Evolutionary conservation across 140 eudicot genomes (phyloP).

Genomic region (Flaveria floridana): DNA sequence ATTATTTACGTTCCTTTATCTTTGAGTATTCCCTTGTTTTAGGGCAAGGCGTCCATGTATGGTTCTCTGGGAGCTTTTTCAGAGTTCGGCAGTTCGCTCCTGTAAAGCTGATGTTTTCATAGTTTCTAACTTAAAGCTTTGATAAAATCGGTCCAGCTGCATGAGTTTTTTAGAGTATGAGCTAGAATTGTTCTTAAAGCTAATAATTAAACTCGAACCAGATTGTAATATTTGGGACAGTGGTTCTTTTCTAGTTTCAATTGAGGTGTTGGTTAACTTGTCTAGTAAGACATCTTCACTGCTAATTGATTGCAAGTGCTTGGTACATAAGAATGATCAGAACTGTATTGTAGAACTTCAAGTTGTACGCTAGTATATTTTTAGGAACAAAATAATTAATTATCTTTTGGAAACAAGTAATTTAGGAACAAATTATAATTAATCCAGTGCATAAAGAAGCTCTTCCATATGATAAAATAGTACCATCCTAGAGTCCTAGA

Average conservation of each 20-base stretch:
- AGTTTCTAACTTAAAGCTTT: neutral
- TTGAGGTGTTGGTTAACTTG: neutral
- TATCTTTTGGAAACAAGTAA: neutral
- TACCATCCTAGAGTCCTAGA: slow-evolving; percentile 9
- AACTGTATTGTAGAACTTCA: neutral
- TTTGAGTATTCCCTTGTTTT: too few species aligned
- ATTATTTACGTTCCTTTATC: neutral
- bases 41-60: neutral
- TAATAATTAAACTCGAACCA: too few species aligned
- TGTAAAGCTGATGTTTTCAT: neutral
- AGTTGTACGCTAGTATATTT: neutral
- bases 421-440: neutral
- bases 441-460: neutral
- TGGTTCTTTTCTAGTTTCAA: too few species aligned
- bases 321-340: slow-evolving; percentile 3
- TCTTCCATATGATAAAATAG: neutral
- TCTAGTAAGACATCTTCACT: neutral
- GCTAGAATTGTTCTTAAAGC: neutral
- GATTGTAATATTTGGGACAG: too few species aligned
- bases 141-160: neutral
- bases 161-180: neutral
- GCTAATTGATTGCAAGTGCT: neutral
- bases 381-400: neutral
- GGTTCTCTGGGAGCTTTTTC: neutral
- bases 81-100: neutral